Percentiles rank a stretch among this genome's conserved stretches.
Conservation (phyloP, 1,139 yeast genomes). For the Magnusiomyces ingens region DNA sequence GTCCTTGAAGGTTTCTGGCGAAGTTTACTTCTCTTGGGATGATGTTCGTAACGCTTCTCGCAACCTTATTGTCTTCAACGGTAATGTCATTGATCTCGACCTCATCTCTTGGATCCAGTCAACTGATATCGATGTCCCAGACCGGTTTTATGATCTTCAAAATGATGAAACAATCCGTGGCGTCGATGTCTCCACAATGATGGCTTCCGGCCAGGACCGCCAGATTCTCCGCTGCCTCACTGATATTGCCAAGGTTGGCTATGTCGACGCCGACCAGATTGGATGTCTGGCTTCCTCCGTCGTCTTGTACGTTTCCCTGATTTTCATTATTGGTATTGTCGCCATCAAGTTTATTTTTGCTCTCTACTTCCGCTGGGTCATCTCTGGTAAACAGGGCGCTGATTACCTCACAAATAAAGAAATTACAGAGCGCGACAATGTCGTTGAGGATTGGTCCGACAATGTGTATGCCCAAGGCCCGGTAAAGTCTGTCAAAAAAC, state of each 20-base stretch:
- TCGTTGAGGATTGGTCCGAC: conserved; percentile 76
- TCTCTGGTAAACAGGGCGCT: conserved; percentile 78
- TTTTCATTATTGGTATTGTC: conserved; percentile 78
- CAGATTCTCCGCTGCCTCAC: conserved; percentile 72
- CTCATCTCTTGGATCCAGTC: conserved; percentile 65
- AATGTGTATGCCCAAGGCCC: conserved; percentile 49
- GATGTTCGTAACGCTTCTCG: conserved; percentile 66
- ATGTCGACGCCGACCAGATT: conserved; percentile 78
- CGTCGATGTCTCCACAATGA: conserved; percentile 69
- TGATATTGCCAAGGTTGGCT: conserved; percentile 87
- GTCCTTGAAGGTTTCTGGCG: conserved; percentile 54
- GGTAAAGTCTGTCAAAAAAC: conserved; percentile 29
- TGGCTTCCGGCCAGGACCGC: conserved; percentile 63
- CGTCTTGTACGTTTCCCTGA: conserved; percentile 71
- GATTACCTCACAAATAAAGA: conserved; percentile 49
- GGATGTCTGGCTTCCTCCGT: conserved; percentile 94
- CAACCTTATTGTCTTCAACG: conserved; percentile 79
- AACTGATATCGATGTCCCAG: conserved; percentile 67
- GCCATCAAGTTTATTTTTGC: conserved; percentile 73
- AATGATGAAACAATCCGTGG: conserved; percentile 56
- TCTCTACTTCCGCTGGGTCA: conserved; percentile 79
- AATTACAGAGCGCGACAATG: conserved; percentile 48
- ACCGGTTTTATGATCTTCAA: conserved; percentile 55
- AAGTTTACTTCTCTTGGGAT: conserved; percentile 86
- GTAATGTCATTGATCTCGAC: conserved; percentile 76